Evolutionary conservation across 441 rosid genomes (phyloP).

Genomic region (Capsella rubella): DNA sequence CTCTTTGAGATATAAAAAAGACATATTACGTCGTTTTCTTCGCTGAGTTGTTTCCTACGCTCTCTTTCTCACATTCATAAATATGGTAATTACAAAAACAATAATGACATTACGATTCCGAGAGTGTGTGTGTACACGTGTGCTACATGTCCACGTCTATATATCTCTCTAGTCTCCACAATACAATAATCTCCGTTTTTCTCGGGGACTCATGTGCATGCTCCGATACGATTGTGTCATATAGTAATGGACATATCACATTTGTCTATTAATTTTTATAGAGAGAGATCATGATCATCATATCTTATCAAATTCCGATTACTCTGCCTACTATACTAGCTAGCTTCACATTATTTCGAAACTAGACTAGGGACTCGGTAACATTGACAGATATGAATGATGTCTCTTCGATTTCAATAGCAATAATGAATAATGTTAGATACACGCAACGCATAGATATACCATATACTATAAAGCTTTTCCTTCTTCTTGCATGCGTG

Average conservation of each 20-base stretch:
- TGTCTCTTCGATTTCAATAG: conserved; percentile 26
- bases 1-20: conserved; percentile 37
- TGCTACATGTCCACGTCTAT: conserved; percentile 33
- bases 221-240: conserved; percentile 27
- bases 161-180: conserved; percentile 7
- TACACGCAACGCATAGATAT: conserved; percentile 25
- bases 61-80: conserved; percentile 8
- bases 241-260: conserved; percentile 19
- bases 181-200: conserved; percentile 42
- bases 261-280: neutral
- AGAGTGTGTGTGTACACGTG: conserved; percentile 44
- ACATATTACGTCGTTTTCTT: conserved; percentile 40
- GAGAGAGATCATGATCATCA: neutral
- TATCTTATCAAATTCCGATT: conserved; percentile 24
- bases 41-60: conserved; percentile 34
- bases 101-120: conserved; percentile 23
- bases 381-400: conserved; percentile 38
- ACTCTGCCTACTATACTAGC: neutral
- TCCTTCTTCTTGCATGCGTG: conserved; percentile 36
- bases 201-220: conserved; percentile 46
- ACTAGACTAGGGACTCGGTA: conserved; percentile 39
- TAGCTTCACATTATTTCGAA: conserved; percentile 36
- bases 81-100: neutral
- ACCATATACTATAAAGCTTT: neutral
- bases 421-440: conserved; percentile 15